Base-by-base conservation (phyloP, 2,329 filamentous ascomycete genomes). In the Endocalyx cinctus region DNA sequence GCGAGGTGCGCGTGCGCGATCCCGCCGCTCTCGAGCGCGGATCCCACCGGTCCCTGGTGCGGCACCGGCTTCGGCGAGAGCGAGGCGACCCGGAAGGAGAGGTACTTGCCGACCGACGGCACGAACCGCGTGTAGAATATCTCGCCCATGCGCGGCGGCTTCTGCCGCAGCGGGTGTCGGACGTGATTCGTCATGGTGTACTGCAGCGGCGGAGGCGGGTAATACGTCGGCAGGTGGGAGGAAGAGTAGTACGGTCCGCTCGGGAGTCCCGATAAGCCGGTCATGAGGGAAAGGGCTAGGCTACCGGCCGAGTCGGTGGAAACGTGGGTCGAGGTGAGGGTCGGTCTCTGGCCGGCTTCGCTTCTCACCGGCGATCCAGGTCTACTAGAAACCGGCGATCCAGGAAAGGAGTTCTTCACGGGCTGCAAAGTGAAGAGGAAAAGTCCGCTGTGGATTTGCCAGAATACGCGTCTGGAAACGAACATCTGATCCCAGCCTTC, bases 111-210 rank as follows among this genome's bases (percentile, higher is more conserved):
- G 2, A 89, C 66, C 29, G 83, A 90, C 0, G 87, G 87, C 12
- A 97, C 70, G 56, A 83, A 95, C 34, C 92, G 83, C 1, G 81
- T 83, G 58, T 98, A 98, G 51, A 98, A 90, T 0, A 86, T 79
- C 51, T 96, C 87, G 11, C 88, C 88, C 70, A 94, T 88, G 3
- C 86, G 80, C 2, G 88, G 87, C 0, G 90, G 88, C 55, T 94
- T 95, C 2, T 87, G 84, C 0, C 92, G 79, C 26, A 94, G 67
- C 0, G 92, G 92, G 54, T 98, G 92, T 1, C 88, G 82, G 28
- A 89, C 69, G 38, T 82, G 76, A 54, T 87, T 79, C 3, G 86
- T 89, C 41, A 84, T 79, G 4, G 75, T 82, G 56, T 90, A 96
- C 47, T 90, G 85, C 7, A 87, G 64, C 1, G 92, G 87, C 2